Evolutionary conservation across 352 stramenopile species (phyloP), one percentile per base, ranked within the genome.

Genomic region (Blastocystis sp.): DNA sequence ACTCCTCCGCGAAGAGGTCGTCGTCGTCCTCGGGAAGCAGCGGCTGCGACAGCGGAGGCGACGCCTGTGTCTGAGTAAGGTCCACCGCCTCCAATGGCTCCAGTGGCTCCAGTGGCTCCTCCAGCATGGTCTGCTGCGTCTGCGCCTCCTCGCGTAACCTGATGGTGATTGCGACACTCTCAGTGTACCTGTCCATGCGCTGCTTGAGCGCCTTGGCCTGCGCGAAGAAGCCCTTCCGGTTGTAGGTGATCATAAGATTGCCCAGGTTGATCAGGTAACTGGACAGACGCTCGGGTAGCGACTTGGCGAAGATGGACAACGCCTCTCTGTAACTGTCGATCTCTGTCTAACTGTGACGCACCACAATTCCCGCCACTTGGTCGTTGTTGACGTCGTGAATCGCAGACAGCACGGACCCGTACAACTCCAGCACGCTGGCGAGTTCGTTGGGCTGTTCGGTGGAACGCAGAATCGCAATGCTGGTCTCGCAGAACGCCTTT

Each of bases 191-290:
- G 35, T 85, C 74, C n/a, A 85, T 50, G 24, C 50, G 45, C 16
- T 45, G 16, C 31, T 85, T 85, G 21, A 85, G 37, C 24, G 35
- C 21, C 51, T 39, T 29, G 12, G 55, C 74, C n/a, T 37, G 50
- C 16, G 65, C 55, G 41, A 33, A 41, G 33, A 61, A 21, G 2
- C 51, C 74, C 24, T 69, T 55, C 0, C 74, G 74, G 50, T 85
- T 85, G 29, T 41, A 85, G 0, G 74, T 85, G 31, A 85, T 69
- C 21, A 85, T 55, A 16, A 85, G 55, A 55, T 85, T 85, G 35
- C 55, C 61, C 0, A 85, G 29, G 45, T 69, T 69, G 13, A 59
- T 85, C 19, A 66, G 45, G 37, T 85, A 85, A 2, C 50, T 59
- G 3, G 33, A 39, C 1, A 61, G 74, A 21, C 66, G 74, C 21